Base-by-base conservation (phyloP, 495 filamentous ascomycete genomes). In the Penicillium lividum region DNA sequence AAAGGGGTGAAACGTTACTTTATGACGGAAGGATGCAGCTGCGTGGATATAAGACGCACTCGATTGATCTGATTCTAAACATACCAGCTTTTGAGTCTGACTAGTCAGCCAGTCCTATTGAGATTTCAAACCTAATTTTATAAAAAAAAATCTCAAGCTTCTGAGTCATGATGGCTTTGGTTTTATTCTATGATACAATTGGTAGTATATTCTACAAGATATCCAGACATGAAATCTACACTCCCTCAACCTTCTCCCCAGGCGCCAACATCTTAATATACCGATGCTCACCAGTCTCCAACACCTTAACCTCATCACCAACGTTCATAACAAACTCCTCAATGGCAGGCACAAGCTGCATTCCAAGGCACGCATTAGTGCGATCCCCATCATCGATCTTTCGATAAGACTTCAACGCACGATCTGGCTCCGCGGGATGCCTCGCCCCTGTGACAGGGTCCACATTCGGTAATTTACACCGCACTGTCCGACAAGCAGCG, bases 391-490 rank as follows among this genome's bases (percentile, higher is more conserved):
- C 72, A 74, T 96, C 93, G 43, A 97, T 86, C 29, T 81, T 70
- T 31, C 92, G 80, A 71, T 87, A 89, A 16, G 73, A 78, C 53
- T 86, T 78, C 68, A 97, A 68, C 11, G 90, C 88, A 36, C 71
- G 73, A 71, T 92, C 87, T 15, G 93, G 92, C 74, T 97, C 88
- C 6, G 71, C 76, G 3, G 71, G 69, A 69, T 96, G 89, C 51
- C 83, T 81, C n/a, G 81, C 63, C 0, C 91, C 93, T 3, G 84
- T 91, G 18, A 77, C 78, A 15, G 81, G 91, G 71, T 96, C 82
- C 3, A 93, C 88, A 64, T 97, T 97, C 5, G 92, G 92, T 54
- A 97, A 69, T 52, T 84, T 86, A 71, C 93, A 97, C 30, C 93
- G 84, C 5, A 86, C 81, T 3, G 89, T 92, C 15, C 89, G 83